Evolutionary conservation across 169 alveolate species (phyloP).

Genomic region (Plasmodium relictum): DNA sequence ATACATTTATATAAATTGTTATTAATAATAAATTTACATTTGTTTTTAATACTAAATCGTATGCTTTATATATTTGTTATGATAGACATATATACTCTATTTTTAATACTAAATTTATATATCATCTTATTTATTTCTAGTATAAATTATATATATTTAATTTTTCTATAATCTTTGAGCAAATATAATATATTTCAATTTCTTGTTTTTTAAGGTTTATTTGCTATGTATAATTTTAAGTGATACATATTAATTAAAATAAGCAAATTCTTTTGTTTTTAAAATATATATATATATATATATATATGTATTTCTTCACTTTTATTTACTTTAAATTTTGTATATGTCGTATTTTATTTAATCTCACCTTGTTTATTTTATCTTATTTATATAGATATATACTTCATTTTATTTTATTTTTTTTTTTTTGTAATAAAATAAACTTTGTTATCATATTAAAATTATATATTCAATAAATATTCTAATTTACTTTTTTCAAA

Average conservation of each 20-base stretch:
- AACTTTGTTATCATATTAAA: not conserved
- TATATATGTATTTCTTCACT: not conserved
- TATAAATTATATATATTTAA: not conserved
- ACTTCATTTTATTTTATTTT: constrained; percentile 26
- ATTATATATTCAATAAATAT: constrained; percentile 25
- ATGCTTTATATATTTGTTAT: no score
- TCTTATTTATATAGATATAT: not conserved
- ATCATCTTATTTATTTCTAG: not conserved
- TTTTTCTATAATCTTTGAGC: no score
- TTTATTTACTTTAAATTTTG: not conserved
- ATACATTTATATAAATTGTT: no score
- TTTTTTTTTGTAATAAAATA: constrained; percentile 1
- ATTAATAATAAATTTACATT: no score
- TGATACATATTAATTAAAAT: no score
- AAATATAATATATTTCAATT: no score
- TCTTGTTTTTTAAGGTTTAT: no score
- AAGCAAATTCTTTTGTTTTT: not conserved
- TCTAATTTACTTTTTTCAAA: constrained; percentile 48
- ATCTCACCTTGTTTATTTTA: not conserved
- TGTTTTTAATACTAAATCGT: no score
- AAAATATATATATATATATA: not conserved
- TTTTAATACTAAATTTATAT: no score
- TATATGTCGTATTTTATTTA: not conserved
- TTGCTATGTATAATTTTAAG: no score
- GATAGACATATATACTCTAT: no score